A percentile compares a stretch with the other conserved stretches of the same genome.
These are phyloP conservation scores for Mycena crocata DNA, from an alignment of 768 basidiomycete species.

Conservation along the genomic window DNA sequence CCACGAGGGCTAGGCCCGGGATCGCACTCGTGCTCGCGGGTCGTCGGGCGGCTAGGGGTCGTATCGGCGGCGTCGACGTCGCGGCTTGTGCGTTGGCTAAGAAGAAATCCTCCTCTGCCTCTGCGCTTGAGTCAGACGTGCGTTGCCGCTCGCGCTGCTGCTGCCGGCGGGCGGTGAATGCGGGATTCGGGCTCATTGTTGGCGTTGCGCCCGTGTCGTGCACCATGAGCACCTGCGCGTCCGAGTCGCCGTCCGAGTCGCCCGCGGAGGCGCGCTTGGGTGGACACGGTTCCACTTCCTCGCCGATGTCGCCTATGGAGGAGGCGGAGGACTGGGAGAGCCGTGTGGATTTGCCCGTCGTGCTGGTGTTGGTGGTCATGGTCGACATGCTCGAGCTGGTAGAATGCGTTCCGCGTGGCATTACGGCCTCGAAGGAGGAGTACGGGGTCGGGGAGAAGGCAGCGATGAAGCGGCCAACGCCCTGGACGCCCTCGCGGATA, in stretches of 20 bases:
- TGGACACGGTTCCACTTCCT: slow-evolving; percentile 36
- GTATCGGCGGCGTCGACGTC: not conserved
- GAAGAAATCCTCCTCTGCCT: slow-evolving; percentile 32
- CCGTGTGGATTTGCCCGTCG: slow-evolving; percentile 45
- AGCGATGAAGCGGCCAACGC: slow-evolving; percentile 66
- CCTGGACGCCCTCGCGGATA: slow-evolving; percentile 74
- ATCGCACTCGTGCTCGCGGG: slow-evolving; percentile 25
- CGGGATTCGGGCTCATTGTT: slow-evolving; percentile 61
- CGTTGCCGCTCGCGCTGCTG: slow-evolving; percentile 41
- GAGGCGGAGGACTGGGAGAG: slow-evolving; percentile 61
- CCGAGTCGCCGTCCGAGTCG: slow-evolving; percentile 36
- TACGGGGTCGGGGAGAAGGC: slow-evolving; percentile 45
- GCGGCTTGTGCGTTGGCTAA: slow-evolving; percentile 19
- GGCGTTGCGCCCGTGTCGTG: slow-evolving; percentile 63
- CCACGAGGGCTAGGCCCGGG: slow-evolving; percentile 43
- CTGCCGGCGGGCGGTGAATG: slow-evolving; percentile 46
- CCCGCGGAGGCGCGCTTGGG: slow-evolving; percentile 34
- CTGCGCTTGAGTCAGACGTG: slow-evolving; percentile 26
- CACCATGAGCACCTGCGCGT: slow-evolving; percentile 53
- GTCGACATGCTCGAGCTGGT: slow-evolving; percentile 38
- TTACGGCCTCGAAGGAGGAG: slow-evolving; percentile 24
- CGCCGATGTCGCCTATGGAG: slow-evolving; percentile 57
- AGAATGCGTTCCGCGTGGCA: slow-evolving; percentile 32
- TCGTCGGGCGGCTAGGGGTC: not conserved
- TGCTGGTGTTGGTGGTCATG: slow-evolving; percentile 21